Conservation (phyloP, 169 alveolate species). For the Eimeria sp. region DNA sequence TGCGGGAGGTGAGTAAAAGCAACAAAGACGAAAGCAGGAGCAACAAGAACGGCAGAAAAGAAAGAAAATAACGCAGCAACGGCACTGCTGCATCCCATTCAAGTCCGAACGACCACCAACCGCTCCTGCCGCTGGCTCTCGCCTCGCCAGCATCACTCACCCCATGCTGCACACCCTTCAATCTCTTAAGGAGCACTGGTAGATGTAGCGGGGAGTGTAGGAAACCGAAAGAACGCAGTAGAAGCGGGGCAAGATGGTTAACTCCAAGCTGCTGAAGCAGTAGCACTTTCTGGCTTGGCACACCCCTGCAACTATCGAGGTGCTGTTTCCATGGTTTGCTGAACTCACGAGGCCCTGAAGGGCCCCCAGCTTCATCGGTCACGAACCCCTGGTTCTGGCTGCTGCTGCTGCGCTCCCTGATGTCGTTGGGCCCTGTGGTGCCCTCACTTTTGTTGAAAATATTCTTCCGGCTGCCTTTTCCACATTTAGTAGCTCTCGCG, state of each 20-base stretch:
- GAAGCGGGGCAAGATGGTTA: slow-evolving; percentile 1
- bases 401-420: background rate
- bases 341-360: slow-evolving; percentile 18
- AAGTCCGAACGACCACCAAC: slow-evolving; percentile 24
- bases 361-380: background rate
- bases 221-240: slow-evolving; percentile 2
- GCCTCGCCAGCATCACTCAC: background rate
- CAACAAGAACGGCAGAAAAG: slow-evolving; percentile 52
- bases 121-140: background rate
- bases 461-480: background rate
- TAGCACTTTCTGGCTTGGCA: slow-evolving; percentile 2
- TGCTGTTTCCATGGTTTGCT: slow-evolving; percentile 3
- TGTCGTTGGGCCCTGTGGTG: slow-evolving; percentile 18
- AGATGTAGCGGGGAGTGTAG: slow-evolving; percentile 25
- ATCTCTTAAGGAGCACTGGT: slow-evolving; percentile 22
- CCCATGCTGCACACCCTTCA: background rate
- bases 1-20: background rate
- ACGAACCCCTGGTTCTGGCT: background rate
- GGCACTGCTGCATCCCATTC: slow-evolving; percentile 53
- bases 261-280: slow-evolving; percentile 24
- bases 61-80: slow-evolving; percentile 18
- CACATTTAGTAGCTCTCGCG: background rate
- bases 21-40: background rate
- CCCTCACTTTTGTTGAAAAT: background rate
- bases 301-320: background rate